These are phyloP conservation scores for Malus fusca DNA, from an alignment of 306 rosid species.

Conservation along the genomic window DNA sequence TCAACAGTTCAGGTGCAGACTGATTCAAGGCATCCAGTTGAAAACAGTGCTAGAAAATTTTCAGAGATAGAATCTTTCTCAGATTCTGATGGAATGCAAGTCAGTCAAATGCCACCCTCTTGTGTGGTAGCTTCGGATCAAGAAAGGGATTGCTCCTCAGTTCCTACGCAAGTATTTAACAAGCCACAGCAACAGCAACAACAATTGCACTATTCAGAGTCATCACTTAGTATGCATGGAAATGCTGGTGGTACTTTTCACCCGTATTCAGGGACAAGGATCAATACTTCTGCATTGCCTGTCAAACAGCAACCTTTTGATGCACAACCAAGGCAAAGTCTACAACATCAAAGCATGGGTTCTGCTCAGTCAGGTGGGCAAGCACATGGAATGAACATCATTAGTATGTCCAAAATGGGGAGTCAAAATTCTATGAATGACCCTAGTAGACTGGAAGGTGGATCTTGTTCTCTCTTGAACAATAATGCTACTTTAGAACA, in stretches of 20 bases:
- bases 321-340: slow-evolving; percentile 51
- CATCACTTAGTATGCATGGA: slow-evolving; percentile 32
- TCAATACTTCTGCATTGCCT: slow-evolving; percentile 45
- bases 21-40: slow-evolving; percentile 31
- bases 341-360: slow-evolving; percentile 50
- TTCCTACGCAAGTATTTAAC: slow-evolving; percentile 2
- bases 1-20: slow-evolving; percentile 38
- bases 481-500: slow-evolving; percentile 47
- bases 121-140: slow-evolving; percentile 39
- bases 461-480: slow-evolving; percentile 35
- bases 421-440: slow-evolving; percentile 41
- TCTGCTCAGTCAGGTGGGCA: slow-evolving; percentile 46
- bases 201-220: no score
- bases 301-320: slow-evolving; percentile 49
- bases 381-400: slow-evolving; percentile 29
- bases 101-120: slow-evolving; percentile 44
- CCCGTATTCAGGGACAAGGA: slow-evolving; percentile 46
- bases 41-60: slow-evolving; percentile 37
- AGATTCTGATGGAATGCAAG: slow-evolving; percentile 43
- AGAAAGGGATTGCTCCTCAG: slow-evolving; percentile 52
- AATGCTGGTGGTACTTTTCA: slow-evolving; percentile 39
- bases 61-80: slow-evolving; percentile 39
- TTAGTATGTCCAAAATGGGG: slow-evolving; percentile 37
- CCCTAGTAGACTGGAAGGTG: slow-evolving; percentile 56
- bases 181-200: no score